Evolutionary conservation across 2,329 filamentous ascomycete genomes (phyloP).

Genomic region (Tolypocladium pustulatum): DNA sequence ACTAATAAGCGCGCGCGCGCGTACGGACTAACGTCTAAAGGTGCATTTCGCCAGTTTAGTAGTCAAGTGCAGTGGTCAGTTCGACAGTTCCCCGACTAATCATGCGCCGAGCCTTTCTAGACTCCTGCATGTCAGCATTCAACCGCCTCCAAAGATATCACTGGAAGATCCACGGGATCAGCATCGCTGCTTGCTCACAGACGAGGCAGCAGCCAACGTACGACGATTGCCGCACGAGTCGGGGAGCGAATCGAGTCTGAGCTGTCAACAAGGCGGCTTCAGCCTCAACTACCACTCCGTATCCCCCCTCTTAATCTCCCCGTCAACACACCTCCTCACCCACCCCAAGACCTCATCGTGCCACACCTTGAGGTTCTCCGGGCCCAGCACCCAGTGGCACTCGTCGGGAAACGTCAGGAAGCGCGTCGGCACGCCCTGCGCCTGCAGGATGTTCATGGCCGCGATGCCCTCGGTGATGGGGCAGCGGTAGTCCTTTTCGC

Average conservation of each 20-base stretch:
- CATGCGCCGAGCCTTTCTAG: not conserved
- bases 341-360: slow-evolving; percentile 57
- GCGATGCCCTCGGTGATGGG: slow-evolving; percentile 45
- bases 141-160: not conserved
- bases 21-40: too few relatives aligned
- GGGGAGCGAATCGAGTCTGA: too few relatives aligned
- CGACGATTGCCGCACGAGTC: not conserved
- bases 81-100: too few relatives aligned
- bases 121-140: not conserved
- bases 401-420: slow-evolving; percentile 67
- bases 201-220: not conserved
- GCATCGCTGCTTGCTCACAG: not conserved
- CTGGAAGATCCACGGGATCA: not conserved
- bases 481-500: slow-evolving; percentile 54
- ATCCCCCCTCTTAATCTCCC: slow-evolving; percentile 10
- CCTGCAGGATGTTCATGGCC: slow-evolving; percentile 63
- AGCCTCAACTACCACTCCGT: slow-evolving; percentile 3
- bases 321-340: slow-evolving; percentile 42
- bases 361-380: slow-evolving; percentile 61
- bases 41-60: too few relatives aligned
- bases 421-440: slow-evolving; percentile 54
- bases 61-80: too few relatives aligned
- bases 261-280: too few relatives aligned
- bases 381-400: slow-evolving; percentile 59
- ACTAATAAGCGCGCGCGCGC: too few relatives aligned